Evolutionary conservation across 176 grass and related monocot species (phyloP).

Genomic region (Guadua angustifolia): DNA sequence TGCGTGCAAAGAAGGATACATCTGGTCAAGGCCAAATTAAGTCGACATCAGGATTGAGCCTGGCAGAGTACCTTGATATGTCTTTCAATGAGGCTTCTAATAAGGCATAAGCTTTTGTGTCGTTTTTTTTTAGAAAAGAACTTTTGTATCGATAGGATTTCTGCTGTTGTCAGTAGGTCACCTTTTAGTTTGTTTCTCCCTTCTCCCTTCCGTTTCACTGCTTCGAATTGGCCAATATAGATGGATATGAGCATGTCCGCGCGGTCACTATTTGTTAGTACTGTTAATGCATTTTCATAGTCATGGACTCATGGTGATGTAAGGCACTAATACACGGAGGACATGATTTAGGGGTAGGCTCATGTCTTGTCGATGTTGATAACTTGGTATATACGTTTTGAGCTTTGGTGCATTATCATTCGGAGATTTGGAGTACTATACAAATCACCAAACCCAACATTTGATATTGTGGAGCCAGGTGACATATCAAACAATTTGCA

Average conservation of each 20-base stretch:
- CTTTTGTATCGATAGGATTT: constrained; percentile 24
- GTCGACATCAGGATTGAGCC: constrained; percentile 25
- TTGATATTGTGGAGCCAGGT: not conserved
- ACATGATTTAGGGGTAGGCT: not conserved
- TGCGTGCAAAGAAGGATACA: constrained; percentile 39
- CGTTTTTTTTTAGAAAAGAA: not conserved
- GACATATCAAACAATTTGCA: not conserved
- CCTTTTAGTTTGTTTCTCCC: not conserved
- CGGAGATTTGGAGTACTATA: not conserved
- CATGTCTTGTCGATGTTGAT: not conserved
- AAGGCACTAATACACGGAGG: not conserved
- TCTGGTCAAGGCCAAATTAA: constrained; percentile 35
- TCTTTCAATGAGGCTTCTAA: constrained; percentile 55
- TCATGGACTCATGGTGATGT: not conserved
- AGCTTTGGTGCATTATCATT: not conserved
- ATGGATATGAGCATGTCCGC: not conserved
- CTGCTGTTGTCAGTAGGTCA: not conserved
- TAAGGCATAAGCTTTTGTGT: constrained; percentile 9
- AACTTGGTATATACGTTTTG: not conserved
- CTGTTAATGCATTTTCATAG: not conserved
- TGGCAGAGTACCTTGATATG: constrained; percentile 56
- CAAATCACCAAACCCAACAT: not conserved
- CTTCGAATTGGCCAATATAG: not conserved
- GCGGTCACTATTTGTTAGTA: not conserved
- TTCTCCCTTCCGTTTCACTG: not conserved